Evolutionary conservation across 768 basidiomycete species (phyloP).

Genomic region (Paxillus involutus): DNA sequence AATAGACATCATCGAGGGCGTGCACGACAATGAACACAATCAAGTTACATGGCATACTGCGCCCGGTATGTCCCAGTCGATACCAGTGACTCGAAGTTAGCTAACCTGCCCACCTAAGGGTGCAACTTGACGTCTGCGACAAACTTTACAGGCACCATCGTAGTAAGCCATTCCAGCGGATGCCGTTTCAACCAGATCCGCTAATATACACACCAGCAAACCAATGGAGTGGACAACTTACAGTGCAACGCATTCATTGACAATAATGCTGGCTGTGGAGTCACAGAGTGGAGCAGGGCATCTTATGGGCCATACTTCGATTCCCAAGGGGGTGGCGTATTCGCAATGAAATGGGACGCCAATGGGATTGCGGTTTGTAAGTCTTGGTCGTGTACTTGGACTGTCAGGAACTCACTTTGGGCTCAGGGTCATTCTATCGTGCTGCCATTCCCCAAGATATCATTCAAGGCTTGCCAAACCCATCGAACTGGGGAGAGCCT

Average conservation of each 20-base stretch:
- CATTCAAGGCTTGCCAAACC: conserved; percentile 56
- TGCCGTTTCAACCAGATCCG: neutral
- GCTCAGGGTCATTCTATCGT: conserved; percentile 79
- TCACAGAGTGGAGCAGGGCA: conserved; percentile 76
- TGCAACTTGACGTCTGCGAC: conserved; percentile 55
- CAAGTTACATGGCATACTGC: conserved; percentile 82
- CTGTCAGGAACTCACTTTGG: conserved; percentile 4
- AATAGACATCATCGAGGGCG: conserved; percentile 84
- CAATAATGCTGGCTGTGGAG: conserved; percentile 71
- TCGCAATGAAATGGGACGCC: conserved; percentile 89
- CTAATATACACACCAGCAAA: conserved; percentile 33
- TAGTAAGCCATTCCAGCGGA: conserved; percentile 42
- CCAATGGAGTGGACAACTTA: conserved; percentile 50
- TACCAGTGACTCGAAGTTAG: neutral
- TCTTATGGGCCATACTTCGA: conserved; percentile 88
- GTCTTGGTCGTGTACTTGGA: conserved; percentile 19
- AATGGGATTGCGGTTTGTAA: conserved; percentile 72
- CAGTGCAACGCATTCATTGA: conserved; percentile 54
- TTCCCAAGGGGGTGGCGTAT: conserved; percentile 76
- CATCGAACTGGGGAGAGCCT: conserved; percentile 67
- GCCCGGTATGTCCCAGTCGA: conserved; percentile 40
- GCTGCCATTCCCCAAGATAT: conserved; percentile 74
- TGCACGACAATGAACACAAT: conserved; percentile 82
- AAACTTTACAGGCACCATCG: conserved; percentile 62
- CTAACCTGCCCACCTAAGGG: conserved; percentile 35